Percentiles rank a stretch among this genome's conserved stretches.
Conservation (phyloP, 1,139 yeast species). For the Pneumocystis wakefieldiae region DNA sequence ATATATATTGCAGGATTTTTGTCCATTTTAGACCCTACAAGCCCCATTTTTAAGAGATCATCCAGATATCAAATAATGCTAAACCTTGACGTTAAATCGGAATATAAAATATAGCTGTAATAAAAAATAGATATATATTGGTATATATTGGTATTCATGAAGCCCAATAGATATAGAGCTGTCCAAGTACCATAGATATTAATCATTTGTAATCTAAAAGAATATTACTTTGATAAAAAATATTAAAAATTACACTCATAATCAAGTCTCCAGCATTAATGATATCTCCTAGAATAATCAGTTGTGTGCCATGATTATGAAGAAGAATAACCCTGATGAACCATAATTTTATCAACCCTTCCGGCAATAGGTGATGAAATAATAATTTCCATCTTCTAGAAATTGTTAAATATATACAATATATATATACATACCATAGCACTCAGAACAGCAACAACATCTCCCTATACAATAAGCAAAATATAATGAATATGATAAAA, state of each 20-base stretch:
- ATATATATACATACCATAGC: slow-evolving; percentile 79
- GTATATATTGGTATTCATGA: too few relatives aligned
- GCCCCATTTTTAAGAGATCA: background rate
- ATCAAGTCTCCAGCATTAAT: slow-evolving; percentile 87
- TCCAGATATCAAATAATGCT: background rate
- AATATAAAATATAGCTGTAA: background rate
- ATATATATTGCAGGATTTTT: background rate
- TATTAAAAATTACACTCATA: slow-evolving; percentile 20
- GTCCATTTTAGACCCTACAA: background rate
- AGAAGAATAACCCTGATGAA: slow-evolving; percentile 47
- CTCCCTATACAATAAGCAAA: slow-evolving; percentile 28
- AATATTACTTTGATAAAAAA: background rate
- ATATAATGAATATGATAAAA: too few relatives aligned
- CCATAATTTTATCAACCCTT: slow-evolving; percentile 55
- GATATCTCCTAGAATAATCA: slow-evolving; percentile 36
- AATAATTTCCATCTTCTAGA: slow-evolving; percentile 54
- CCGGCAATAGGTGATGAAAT: slow-evolving; percentile 86
- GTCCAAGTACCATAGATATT: too few relatives aligned
- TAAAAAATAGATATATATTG: background rate
- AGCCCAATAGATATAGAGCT: too few relatives aligned
- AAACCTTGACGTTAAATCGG: background rate
- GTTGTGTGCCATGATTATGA: too few relatives aligned
- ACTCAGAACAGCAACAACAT: slow-evolving; percentile 80
- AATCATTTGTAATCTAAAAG: background rate
- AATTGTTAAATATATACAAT: background rate